Evolutionary conservation across 768 basidiomycete species (phyloP), one percentile per base, ranked within the genome.

Genomic region (Serpula lacrymans): DNA sequence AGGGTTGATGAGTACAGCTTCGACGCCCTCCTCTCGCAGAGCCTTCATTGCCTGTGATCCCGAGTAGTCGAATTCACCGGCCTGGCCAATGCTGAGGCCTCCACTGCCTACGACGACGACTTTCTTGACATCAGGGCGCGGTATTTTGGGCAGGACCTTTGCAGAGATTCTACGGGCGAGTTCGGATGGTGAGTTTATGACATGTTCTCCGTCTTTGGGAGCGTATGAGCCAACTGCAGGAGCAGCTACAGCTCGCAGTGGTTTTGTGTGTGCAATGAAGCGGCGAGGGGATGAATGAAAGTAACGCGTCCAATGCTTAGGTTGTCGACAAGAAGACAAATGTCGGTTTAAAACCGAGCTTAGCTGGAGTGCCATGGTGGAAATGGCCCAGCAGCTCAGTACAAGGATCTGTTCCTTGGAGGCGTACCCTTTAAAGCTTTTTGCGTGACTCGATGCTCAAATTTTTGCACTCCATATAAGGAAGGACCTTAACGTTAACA

Each of bases 51-150:
- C 96, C 65, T 99, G 96, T 5, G 95, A 97, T 33, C 96, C 96
- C 14, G 95, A 97, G 62, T 99, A 99, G 63, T 99, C 96, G 64
- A 99, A 99, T 68, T 99, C 96, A 63, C 96, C 96, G 4, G 96
- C 96, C 64, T 99, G 96, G 21, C 96, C 96, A 42, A 99, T 99
- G 54, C 83, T 86, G 33, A 99, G 81, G 39, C 96, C 96, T 51
- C 96, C 96, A 51, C 84, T 88, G 43, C 96, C 96, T 17, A 99
- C 92, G 46, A 98, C 91, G 51, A 97, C 78, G 37, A 98, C 96
- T 57, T 92, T 93, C 63, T 86, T 81, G 37, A 98, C 93, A 50
- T 96, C 80, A 11, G 94, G 89, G 26, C 91, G 82, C 30, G 88
- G 84, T 24, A 97, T 74, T 57, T 89, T 88, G 24, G 96, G 94